Base-by-base conservation (phyloP, 208 protist genomes). In the Strigomonas galati region DNA sequence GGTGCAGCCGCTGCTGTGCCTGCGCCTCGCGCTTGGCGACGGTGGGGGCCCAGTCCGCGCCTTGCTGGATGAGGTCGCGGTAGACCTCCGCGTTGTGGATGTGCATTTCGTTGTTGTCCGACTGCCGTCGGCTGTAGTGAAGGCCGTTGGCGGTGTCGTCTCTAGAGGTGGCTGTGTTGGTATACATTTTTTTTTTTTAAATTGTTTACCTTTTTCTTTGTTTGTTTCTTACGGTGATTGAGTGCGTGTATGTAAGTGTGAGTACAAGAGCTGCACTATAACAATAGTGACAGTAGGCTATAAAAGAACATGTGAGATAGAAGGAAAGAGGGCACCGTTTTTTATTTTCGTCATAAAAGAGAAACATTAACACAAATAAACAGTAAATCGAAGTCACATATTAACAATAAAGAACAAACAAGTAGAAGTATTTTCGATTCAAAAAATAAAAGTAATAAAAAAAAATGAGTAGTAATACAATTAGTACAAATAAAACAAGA, bases 1-100 rank as follows among this genome's bases (percentile, higher is more conserved):
- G 43, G 30, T 75, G 62, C 61, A 67, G 64, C 27, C 31, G 28
- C 35, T 69, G 62, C 30, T 62, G 66, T 4, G 37, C 54, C 53
- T 69, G 49, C 23, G 48, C n/a, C 56, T 72, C 61, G 2, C 49
- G 51, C 6, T 40, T 58, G 66, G 24, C 54, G 53, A 78, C 66
- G 14, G 65, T 56, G 46, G 52, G 27, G 6, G 56, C 71, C 79
- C 79, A 84, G 52, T 80, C 79, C 1, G 74, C 65, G 10, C 70
- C 71, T 35, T 69, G 58, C 58, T 40, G 35, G 35, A 84, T 65
- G 12, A 84, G 27, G 21, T 84, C 65, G 19, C 62, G 61, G 55
- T 81, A 78, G 5, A 79, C 51, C 23, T 48, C 62, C 2, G 69
- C 37, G 71, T 84, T 61, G 56, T 84, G 70, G 48, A 84, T 72